phyloP scores from a whole-genome alignment of 768 basidiomycete genomes.

The Mycena vulgaris region DNA sequence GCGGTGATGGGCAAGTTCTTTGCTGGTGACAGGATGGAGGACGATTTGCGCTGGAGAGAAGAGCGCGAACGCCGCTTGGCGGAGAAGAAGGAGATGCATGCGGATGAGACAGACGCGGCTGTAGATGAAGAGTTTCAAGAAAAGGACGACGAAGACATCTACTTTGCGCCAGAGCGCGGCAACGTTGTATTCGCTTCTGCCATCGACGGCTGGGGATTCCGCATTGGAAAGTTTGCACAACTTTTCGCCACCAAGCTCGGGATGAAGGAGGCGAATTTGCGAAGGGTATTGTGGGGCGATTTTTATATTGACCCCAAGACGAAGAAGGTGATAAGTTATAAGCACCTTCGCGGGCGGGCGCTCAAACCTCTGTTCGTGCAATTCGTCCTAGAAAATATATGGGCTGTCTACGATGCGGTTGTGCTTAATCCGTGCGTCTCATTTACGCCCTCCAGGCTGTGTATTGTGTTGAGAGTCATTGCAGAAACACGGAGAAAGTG shows the following conservation, averaged over 20 bases:
- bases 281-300: constrained; percentile 96
- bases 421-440: constrained; percentile 87
- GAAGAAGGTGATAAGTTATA: constrained; percentile 92
- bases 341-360: constrained; percentile 88
- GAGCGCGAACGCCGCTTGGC: constrained; percentile 88
- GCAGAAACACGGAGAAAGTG: constrained; percentile 91
- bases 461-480: constrained; percentile 31
- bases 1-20: constrained; percentile 98
- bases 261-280: constrained; percentile 89
- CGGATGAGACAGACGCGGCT: constrained; percentile 74
- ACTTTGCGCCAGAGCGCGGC: constrained; percentile 95
- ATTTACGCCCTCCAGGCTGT: constrained; percentile 3
- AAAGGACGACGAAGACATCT: constrained; percentile 97
- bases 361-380: constrained; percentile 98
- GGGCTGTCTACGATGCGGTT: constrained; percentile 96
- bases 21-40: constrained; percentile 96
- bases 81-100: constrained; percentile 78
- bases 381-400: constrained; percentile 96
- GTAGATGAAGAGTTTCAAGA: constrained; percentile 87
- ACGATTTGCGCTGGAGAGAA: constrained; percentile 95
- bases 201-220: constrained; percentile 98
- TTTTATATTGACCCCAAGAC: constrained; percentile 97
- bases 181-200: constrained; percentile 98
- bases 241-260: constrained; percentile 92
- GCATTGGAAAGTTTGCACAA: constrained; percentile 93